Conservation (phyloP, 129 eudicot species). For the Saussurea involucrata region DNA sequence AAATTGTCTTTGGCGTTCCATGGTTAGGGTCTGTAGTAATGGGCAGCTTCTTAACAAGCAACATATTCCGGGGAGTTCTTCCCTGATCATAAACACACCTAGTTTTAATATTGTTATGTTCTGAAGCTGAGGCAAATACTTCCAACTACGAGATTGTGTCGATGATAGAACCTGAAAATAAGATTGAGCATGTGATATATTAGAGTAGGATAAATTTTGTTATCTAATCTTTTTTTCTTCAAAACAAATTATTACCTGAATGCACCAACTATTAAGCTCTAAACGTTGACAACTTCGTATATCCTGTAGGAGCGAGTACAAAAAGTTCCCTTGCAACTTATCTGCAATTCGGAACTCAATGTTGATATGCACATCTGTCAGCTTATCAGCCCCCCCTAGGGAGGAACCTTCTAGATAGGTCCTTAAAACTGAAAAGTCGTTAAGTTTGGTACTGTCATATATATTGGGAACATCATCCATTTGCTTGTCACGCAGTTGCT, state of each 20-base stretch:
- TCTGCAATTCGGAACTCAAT: neutral
- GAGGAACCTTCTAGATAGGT: neutral
- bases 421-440: neutral
- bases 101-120: neutral
- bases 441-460: conserved; percentile 3
- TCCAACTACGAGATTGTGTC: neutral
- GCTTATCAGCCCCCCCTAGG: neutral
- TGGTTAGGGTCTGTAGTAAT: neutral
- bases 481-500: neutral
- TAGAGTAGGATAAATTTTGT: neutral
- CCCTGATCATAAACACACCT: neutral
- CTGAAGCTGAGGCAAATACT: neutral
- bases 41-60: conserved; percentile 9
- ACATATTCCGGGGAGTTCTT: conserved; percentile 19
- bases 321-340: neutral
- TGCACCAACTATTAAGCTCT: conserved; percentile 14
- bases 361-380: neutral
- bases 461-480: neutral
- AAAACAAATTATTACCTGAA: conserved; percentile 8
- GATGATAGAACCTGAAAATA: conserved; percentile 10
- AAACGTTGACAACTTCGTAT: neutral
- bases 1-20: neutral
- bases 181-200: neutral
- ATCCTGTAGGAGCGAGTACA: neutral
- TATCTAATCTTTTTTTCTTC: neutral